Percentiles rank a stretch among this genome's conserved stretches.
Evolutionary conservation across 768 basidiomycete species (phyloP).

Genomic region (Cystobasidium tubakii): DNA sequence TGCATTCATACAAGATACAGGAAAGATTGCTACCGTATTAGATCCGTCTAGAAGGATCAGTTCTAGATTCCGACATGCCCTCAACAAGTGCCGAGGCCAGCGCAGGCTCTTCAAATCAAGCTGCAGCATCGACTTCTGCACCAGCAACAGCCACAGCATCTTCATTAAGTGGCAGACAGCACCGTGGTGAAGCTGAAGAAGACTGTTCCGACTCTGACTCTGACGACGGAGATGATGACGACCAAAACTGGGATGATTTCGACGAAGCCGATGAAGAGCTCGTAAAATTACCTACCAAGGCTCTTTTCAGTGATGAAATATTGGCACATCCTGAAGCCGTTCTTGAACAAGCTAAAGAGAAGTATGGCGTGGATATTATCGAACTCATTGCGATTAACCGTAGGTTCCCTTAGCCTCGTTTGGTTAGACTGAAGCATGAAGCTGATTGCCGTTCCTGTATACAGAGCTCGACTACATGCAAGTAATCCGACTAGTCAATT

Average conservation of each 20-base stretch:
- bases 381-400: slow-evolving; percentile 56
- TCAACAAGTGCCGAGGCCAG: background rate
- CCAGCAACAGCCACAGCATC: background rate
- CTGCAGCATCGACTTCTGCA: background rate
- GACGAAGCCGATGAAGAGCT: slow-evolving; percentile 26
- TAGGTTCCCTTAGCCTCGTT: slow-evolving; percentile 44
- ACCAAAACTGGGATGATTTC: slow-evolving; percentile 28
- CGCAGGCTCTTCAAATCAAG: background rate
- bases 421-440: background rate
- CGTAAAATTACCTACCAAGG: slow-evolving; percentile 53
- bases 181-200: background rate
- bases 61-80: background rate
- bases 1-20: background rate
- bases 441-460: no score
- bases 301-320: slow-evolving; percentile 66
- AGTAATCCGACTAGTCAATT: slow-evolving; percentile 76
- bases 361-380: slow-evolving; percentile 62
- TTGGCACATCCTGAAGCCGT: slow-evolving; percentile 61
- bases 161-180: background rate
- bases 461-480: slow-evolving; percentile 71
- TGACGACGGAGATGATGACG: slow-evolving; percentile 13
- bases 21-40: no score
- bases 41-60: no score
- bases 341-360: slow-evolving; percentile 59
- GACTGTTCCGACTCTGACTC: background rate